These are phyloP conservation scores for Triglochin maritima DNA, from an alignment of 106 monocot genomes.

Conservation along the genomic window DNA sequence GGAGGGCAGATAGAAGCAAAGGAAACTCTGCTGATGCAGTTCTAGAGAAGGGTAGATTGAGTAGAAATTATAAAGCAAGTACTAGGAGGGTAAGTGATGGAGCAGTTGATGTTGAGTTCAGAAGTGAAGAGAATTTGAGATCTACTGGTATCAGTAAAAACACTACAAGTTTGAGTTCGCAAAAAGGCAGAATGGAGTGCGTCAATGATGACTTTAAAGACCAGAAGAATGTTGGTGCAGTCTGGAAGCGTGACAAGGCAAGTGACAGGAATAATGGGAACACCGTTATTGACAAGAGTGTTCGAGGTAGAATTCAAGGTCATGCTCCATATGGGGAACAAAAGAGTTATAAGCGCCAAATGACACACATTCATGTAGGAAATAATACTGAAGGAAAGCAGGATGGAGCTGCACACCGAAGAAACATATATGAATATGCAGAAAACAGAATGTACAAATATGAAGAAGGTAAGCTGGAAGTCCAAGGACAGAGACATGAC, in stretches of 20 bases:
- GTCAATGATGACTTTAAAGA: background rate
- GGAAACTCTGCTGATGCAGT: background rate
- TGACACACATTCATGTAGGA: background rate
- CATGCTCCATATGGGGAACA: background rate
- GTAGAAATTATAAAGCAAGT: background rate
- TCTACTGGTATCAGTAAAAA: background rate
- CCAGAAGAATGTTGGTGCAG: background rate
- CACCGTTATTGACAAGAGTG: background rate
- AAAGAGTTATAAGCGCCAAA: background rate
- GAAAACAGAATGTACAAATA: slow-evolving; percentile 1
- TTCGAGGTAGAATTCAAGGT: background rate
- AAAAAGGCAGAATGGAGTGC: background rate
- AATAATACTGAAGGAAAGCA: background rate
- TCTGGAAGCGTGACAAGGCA: background rate
- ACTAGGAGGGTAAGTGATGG: background rate
- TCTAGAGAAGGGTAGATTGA: background rate
- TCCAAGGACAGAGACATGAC: background rate
- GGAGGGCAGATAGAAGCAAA: slow-evolving; percentile 4
- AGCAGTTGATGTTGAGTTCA: background rate
- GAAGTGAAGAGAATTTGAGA: background rate
- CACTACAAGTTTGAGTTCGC: too few species aligned
- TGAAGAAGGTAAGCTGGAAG: background rate
- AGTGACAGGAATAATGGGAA: background rate
- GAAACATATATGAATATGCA: background rate
- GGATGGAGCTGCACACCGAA: slow-evolving; percentile 1